Base-by-base conservation (phyloP, 805 yeast species). In the Wickerhamomyces alni region DNA sequence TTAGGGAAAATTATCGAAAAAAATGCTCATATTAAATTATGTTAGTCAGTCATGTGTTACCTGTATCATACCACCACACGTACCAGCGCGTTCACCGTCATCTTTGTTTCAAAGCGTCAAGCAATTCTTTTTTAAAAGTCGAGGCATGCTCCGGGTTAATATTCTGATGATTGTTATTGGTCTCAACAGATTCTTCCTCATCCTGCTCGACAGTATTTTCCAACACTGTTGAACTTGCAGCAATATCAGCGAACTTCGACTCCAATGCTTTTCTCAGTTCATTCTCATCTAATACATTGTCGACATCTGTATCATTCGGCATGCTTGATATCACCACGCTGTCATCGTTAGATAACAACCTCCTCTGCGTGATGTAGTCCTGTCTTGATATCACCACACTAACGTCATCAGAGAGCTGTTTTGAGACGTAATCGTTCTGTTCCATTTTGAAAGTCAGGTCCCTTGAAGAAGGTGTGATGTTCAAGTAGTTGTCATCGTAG, bases 321-420 rank as follows among this genome's bases (percentile, higher is more conserved):
- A 39, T 36, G 13, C 40, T 27, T 11, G 51, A 40, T 6, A 52
- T 48, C 0, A 55, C 37, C 5, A 55, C 59, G 33, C 50, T 48
- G 21, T 53, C 58, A 36, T 55, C 58, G 35, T 47, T 51, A 0
- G 59, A 52, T 15, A 54, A 17, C 19, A 55, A 26, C 8, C 45
- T 29, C 7, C 36, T 33, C 16, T 44, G 46, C 6, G 18, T 12
- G 24, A 54, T 53, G 34, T 51, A 50, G 22, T 50, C 52, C 10
- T n/a, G n/a, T n/a, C 40, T 27, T 11, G 51, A 40, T 6, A 52
- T 48, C 0, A 55, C 37, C 5, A 55, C 59, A 34, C 50, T 48
- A 24, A 51, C 58, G 35, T 55, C 58, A 36, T 47, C 50, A 0
- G 59, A 52, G n/a, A 21, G 6, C 24, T 7, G 24, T 6, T 21